Percentiles rank a stretch among this genome's conserved stretches.
phyloP scores from a whole-genome alignment of 2,329 filamentous ascomycete genomes.

The Aureobasidium zeae region DNA sequence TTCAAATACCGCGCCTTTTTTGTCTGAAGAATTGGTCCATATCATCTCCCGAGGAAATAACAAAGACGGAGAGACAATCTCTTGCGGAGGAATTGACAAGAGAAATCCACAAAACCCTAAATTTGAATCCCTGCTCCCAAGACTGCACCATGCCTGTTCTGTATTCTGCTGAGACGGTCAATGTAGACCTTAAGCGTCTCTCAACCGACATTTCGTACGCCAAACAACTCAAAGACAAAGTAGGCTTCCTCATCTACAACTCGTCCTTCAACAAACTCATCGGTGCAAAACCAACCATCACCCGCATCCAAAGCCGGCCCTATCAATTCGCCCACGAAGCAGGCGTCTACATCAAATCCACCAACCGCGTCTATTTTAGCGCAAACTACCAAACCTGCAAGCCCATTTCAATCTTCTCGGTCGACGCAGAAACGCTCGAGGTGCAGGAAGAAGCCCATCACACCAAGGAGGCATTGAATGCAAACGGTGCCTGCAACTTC shows the following conservation, averaged over 20 bases:
- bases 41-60: too few species aligned
- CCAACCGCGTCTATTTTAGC: conserved; percentile 30
- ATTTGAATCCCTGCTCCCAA: too few species aligned
- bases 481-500: conserved; percentile 22
- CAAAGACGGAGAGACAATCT: too few species aligned
- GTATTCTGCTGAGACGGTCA: background rate
- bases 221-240: background rate
- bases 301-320: conserved; percentile 7
- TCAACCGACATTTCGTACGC: conserved; percentile 10
- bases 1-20: too few species aligned
- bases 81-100: too few species aligned
- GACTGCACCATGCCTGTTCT: too few species aligned
- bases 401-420: conserved; percentile 20
- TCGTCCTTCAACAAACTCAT: conserved; percentile 1
- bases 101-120: too few species aligned
- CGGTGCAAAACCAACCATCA: conserved; percentile 2
- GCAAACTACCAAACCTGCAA: conserved; percentile 22
- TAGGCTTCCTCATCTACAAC: conserved; percentile 12
- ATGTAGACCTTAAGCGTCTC: conserved; percentile 13
- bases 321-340: conserved; percentile 28
- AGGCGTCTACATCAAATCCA: conserved; percentile 21
- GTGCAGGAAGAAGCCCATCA: conserved; percentile 9
- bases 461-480: conserved; percentile 14
- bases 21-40: too few species aligned
- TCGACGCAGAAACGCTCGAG: conserved; percentile 21